A percentile compares a stretch with the other conserved stretches of the same genome.
phyloP scores from a whole-genome alignment of 2,329 filamentous ascomycete species.

The Drechslera avenae region DNA sequence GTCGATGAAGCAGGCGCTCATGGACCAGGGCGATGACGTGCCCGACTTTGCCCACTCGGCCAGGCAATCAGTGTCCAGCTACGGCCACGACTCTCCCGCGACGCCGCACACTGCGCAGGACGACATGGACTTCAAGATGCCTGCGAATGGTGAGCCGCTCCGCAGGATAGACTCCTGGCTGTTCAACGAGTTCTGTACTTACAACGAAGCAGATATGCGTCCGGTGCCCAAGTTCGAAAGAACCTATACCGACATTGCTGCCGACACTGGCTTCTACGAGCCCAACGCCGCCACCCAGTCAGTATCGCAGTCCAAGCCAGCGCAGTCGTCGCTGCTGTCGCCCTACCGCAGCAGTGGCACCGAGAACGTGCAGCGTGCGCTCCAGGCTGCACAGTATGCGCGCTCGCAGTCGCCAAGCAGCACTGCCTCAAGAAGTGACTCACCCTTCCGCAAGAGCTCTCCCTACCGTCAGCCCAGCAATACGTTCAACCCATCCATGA shows the following conservation, averaged over 20 bases:
- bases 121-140: constrained; percentile 59
- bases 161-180: constrained; percentile 51
- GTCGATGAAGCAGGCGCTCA: constrained; percentile 64
- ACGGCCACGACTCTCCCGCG: constrained; percentile 65
- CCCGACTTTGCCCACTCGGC: constrained; percentile 60
- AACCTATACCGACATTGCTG: constrained; percentile 83
- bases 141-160: constrained; percentile 60
- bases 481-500: constrained; percentile 49
- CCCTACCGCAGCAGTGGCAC: constrained; percentile 53
- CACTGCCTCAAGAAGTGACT: constrained; percentile 67
- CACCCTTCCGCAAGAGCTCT: constrained; percentile 77
- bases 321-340: constrained; percentile 55
- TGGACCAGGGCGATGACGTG: constrained; percentile 59
- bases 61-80: constrained; percentile 64
- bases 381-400: constrained; percentile 79
- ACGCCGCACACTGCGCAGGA: constrained; percentile 64
- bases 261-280: constrained; percentile 79
- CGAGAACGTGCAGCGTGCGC: constrained; percentile 70
- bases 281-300: constrained; percentile 64
- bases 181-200: constrained; percentile 71
- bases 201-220: constrained; percentile 60
- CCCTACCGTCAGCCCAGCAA: constrained; percentile 53
- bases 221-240: constrained; percentile 75
- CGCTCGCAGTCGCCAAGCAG: constrained; percentile 62
- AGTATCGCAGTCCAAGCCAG: constrained; percentile 53